Conservation (phyloP, 2,329 filamentous ascomycete species). For the Exophiala oligosperma region DNA sequence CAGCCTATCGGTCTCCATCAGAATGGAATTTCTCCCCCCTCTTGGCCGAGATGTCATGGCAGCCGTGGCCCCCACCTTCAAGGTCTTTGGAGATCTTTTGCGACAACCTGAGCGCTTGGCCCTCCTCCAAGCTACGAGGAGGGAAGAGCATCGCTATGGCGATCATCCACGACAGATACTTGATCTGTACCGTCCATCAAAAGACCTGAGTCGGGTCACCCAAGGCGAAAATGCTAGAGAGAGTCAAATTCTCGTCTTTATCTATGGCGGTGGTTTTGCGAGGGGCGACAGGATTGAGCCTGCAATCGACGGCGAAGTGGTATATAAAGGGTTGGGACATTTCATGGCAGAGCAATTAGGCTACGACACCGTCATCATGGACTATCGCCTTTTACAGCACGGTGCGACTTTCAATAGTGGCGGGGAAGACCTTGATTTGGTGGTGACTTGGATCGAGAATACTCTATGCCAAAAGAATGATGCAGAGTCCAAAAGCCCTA, state of each 20-base stretch:
- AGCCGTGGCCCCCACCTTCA: not conserved
- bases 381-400: constrained; percentile 42
- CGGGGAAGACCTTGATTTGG: constrained; percentile 40
- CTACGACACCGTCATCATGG: constrained; percentile 38
- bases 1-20: not conserved
- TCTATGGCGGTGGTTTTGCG: constrained; percentile 44
- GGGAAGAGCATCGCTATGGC: constrained; percentile 32
- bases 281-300: constrained; percentile 35
- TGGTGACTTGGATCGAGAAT: constrained; percentile 37
- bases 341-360: constrained; percentile 40
- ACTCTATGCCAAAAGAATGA: not conserved
- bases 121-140: not conserved
- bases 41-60: not conserved
- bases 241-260: constrained; percentile 40
- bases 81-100: constrained; percentile 4
- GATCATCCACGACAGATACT: constrained; percentile 38
- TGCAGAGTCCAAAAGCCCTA: constrained; percentile 6
- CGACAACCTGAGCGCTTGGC: constrained; percentile 1
- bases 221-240: too few species aligned
- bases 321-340: constrained; percentile 39
- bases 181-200: constrained; percentile 41
- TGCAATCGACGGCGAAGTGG: constrained; percentile 29
- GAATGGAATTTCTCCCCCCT: not conserved
- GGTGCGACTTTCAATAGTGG: constrained; percentile 42
- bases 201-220: constrained; percentile 6